Evolutionary conservation across 1,139 yeast genomes (phyloP).

Genomic region (Taiozyma sp.): DNA sequence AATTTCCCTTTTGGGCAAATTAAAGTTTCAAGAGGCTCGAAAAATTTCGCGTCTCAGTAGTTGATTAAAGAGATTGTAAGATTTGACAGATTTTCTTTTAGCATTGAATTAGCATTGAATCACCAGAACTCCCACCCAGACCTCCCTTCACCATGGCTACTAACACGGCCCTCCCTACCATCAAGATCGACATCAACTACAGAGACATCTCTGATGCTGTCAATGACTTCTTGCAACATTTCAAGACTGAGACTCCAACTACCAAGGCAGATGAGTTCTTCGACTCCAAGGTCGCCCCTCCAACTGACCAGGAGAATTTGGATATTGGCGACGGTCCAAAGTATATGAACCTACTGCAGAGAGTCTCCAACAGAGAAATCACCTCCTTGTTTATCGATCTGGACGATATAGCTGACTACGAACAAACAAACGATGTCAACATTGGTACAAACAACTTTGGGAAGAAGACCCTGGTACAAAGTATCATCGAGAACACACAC

Average conservation of each 20-base stretch:
- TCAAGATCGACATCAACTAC: slow-evolving; percentile 46
- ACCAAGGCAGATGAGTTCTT: slow-evolving; percentile 29
- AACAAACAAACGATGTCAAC: slow-evolving; percentile 31
- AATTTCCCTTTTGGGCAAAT: background rate
- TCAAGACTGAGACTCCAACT: slow-evolving; percentile 37
- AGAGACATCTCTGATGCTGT: slow-evolving; percentile 46
- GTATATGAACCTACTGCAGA: slow-evolving; percentile 71
- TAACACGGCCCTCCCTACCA: slow-evolving; percentile 22
- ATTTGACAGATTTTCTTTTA: background rate
- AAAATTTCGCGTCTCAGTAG: background rate
- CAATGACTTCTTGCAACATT: slow-evolving; percentile 57
- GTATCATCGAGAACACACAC: slow-evolving; percentile 67
- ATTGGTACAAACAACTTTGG: slow-evolving; percentile 22
- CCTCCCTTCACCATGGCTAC: slow-evolving; percentile 12
- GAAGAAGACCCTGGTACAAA: slow-evolving; percentile 42
- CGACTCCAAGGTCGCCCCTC: slow-evolving; percentile 27
- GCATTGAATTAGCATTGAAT: background rate
- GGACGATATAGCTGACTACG: slow-evolving; percentile 76
- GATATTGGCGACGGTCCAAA: slow-evolving; percentile 53
- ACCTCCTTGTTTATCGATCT: slow-evolving; percentile 69
- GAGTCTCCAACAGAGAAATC: slow-evolving; percentile 77
- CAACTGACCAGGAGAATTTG: slow-evolving; percentile 20
- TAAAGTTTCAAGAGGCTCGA: background rate
- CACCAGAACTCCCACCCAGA: background rate
- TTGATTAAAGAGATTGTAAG: background rate